phyloP scores from a whole-genome alignment of 2,329 filamentous ascomycete species.

The Aspergillus sclerotialis region DNA sequence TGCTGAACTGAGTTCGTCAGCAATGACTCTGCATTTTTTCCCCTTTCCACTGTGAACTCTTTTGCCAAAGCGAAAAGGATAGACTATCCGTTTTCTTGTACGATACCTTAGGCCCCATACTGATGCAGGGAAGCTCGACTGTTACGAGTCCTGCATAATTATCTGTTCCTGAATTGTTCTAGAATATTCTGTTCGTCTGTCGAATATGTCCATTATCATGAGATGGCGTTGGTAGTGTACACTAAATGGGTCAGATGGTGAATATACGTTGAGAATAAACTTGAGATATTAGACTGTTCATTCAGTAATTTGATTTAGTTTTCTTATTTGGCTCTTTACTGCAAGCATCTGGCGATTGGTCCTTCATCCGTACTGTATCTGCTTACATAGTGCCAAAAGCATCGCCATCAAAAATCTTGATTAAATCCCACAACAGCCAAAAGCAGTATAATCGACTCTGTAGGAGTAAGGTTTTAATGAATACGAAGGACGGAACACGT shows the following conservation, averaged over 20 bases:
- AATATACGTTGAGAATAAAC: constrained; percentile 2
- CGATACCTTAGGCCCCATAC: constrained; percentile 9
- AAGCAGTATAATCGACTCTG: no score
- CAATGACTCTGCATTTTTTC: neutral
- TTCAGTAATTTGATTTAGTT: neutral
- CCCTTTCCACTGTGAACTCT: neutral
- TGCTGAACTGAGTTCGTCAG: neutral
- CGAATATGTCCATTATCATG: constrained; percentile 4
- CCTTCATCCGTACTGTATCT: no score
- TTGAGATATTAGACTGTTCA: no score
- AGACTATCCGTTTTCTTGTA: constrained; percentile 9
- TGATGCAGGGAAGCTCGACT: constrained; percentile 3
- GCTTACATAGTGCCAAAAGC: no score
- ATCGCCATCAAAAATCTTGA: no score
- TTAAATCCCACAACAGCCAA: no score
- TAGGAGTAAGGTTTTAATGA: no score
- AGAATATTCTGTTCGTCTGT: neutral
- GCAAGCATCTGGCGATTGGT: no score
- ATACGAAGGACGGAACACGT: no score
- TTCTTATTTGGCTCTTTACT: no score
- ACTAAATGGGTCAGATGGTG: constrained; percentile 8
- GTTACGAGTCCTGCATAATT: no score
- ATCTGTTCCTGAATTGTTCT: neutral
- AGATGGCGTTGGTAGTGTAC: constrained; percentile 15
- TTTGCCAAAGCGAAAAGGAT: constrained; percentile 3